A percentile compares a stretch with the other conserved stretches of the same genome.
Evolutionary conservation across 192 early-diverging fungal genomes (phyloP).

Genomic region (Coemansia sp.): DNA sequence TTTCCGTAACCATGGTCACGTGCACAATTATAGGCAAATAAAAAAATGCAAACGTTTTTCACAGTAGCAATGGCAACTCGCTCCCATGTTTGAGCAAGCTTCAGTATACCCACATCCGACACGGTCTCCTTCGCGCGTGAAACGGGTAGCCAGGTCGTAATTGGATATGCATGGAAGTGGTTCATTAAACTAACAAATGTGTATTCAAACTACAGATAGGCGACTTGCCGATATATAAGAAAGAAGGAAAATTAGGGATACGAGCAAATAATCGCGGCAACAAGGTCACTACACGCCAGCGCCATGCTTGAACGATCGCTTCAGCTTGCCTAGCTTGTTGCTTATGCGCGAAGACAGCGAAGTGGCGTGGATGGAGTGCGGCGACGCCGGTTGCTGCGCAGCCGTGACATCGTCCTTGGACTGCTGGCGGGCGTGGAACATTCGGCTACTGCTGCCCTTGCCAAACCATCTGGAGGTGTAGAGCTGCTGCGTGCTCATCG

Average conservation of each 20-base stretch:
- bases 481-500: slow-evolving; percentile 38
- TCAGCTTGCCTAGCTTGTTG: slow-evolving; percentile 42
- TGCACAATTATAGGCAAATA: not conserved
- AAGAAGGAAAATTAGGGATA: too few relatives aligned
- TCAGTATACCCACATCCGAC: too few relatives aligned
- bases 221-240: too few relatives aligned
- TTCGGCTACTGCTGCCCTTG: slow-evolving; percentile 2
- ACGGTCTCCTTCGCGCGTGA: too few relatives aligned
- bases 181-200: too few relatives aligned
- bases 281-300: not conserved
- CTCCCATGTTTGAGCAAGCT: too few relatives aligned
- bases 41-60: not conserved
- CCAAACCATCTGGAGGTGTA: slow-evolving; percentile 33
- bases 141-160: too few relatives aligned
- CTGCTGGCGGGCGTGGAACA: not conserved
- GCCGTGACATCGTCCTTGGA: slow-evolving; percentile 10
- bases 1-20: not conserved
- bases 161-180: too few relatives aligned
- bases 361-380: slow-evolving; percentile 10
- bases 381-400: slow-evolving; percentile 6
- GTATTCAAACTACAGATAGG: too few relatives aligned
- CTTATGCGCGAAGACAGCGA: slow-evolving; percentile 43
- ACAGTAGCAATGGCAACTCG: too few relatives aligned
- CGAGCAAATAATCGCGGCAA: too few relatives aligned
- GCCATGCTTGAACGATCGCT: slow-evolving; percentile 27